Base-by-base conservation (phyloP, 1,284 basidiomycete species). In the Salmacisia buchloeana region DNA sequence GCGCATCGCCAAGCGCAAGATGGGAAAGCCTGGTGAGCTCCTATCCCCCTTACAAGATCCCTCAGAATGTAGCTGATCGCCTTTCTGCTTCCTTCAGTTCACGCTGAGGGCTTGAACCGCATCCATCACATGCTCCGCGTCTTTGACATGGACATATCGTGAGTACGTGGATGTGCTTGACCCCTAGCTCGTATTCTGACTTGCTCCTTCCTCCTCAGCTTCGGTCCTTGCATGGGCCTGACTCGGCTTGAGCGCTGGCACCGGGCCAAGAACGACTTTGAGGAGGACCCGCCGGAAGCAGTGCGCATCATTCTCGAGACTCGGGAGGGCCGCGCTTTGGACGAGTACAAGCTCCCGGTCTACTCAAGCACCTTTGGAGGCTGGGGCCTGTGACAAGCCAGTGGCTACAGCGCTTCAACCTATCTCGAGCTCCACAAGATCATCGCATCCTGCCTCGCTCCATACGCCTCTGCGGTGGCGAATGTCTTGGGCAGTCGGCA, bases 191-290 rank as follows among this genome's bases (percentile, higher is more conserved):
- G 23, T 9, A 15, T 34, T 10, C 18, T 59, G 21, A 45, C 25
- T 9, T 12, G 3, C 36, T 29, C 21, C 29, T 1, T 27, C 58
- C 2, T 87, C 0, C 87, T 88, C 63, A 86, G 91, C 69, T 94
- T 88, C 76, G 92, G 92, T 0, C 92, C 92, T 1, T 92, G 88
- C 70, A 84, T 90, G 46, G 92, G 92, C 1, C 84, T 94, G 54
- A 85, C 87, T 13, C 86, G 93, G 46, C 82, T 96, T 27, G 87
- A 93, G 68, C 84, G 94, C 35, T 97, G 92, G 91, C 85, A 94
- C 72, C 84, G 94, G 41, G 94, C 94, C 0, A 79, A 88, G 52
- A 31, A 54, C 29, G 84, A 85, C 18, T 83, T 94, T 49, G 92
- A 91, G 5, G 82, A 96, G 25, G 84, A 89, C 60, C 94, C 94